phyloP scores from a whole-genome alignment of 768 basidiomycete genomes.

The Leccinellum rugosiceps region DNA sequence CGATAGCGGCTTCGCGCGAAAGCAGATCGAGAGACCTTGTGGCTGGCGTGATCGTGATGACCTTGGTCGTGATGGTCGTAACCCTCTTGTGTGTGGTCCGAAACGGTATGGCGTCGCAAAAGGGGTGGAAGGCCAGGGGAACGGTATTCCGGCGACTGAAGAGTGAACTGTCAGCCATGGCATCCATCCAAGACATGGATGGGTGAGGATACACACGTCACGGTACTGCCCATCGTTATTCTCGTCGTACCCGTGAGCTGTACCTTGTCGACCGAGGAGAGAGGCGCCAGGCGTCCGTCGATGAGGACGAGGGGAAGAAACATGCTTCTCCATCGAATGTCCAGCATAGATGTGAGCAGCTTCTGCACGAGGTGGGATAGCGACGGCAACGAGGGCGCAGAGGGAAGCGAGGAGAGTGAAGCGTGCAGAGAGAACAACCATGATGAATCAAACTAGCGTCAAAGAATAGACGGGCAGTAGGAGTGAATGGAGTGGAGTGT shows the following conservation, averaged over 20 bases:
- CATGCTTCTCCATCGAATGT: conserved; percentile 7
- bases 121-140: conserved; percentile 14
- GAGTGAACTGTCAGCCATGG: neutral
- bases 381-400: conserved; percentile 40
- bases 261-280: neutral
- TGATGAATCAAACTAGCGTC: conserved; percentile 27
- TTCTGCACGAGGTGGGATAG: conserved; percentile 29
- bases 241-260: neutral
- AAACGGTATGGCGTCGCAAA: conserved; percentile 8
- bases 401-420: conserved; percentile 47
- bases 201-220: neutral
- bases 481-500: conserved; percentile 15
- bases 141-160: conserved; percentile 1
- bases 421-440: conserved; percentile 49
- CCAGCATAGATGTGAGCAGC: conserved; percentile 38
- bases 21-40: conserved; percentile 14
- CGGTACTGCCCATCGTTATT: neutral
- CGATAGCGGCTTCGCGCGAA: conserved; percentile 22
- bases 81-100: neutral
- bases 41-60: neutral
- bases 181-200: neutral
- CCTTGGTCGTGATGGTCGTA: neutral
- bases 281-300: neutral
- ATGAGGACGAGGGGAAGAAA: neutral
- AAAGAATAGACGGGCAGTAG: conserved; percentile 7